Percentiles rank a stretch among this genome's conserved stretches.
These are phyloP conservation scores for Apiospora arundinis DNA, from an alignment of 2,329 filamentous ascomycete species.

Conservation along the genomic window DNA sequence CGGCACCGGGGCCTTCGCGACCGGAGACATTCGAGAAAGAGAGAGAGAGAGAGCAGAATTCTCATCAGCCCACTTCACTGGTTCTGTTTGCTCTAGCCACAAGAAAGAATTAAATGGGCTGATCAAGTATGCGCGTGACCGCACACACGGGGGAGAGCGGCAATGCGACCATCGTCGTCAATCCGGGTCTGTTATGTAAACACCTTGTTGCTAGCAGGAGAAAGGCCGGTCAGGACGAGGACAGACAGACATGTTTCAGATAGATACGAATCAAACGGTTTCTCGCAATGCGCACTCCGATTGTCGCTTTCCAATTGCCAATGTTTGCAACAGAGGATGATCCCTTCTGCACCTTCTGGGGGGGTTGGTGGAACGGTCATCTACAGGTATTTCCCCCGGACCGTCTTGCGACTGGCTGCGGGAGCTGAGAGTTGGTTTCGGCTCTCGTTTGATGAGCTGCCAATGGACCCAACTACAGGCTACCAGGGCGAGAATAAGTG, in stretches of 20 bases:
- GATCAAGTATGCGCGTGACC: not conserved
- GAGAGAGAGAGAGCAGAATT: not conserved
- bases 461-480: slow-evolving; percentile 1
- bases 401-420: slow-evolving; percentile 8
- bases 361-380: not conserved
- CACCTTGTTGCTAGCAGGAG: not conserved
- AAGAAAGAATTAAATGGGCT: not conserved
- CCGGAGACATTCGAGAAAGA: not conserved
- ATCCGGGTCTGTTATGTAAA: no score
- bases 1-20: slow-evolving; percentile 12
- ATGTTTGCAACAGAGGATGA: not conserved
- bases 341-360: not conserved
- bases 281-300: not conserved
- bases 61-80: not conserved
- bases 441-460: slow-evolving; percentile 16
- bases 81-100: not conserved
- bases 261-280: not conserved
- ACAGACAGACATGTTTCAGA: slow-evolving; percentile 6
- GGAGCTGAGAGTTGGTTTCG: slow-evolving; percentile 16
- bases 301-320: not conserved
- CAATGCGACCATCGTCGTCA: not conserved
- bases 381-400: not conserved
- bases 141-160: not conserved
- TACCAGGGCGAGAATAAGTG: not conserved
- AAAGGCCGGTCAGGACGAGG: not conserved